These are phyloP conservation scores for Colletotrichum cereale DNA, from an alignment of 2,329 filamentous ascomycete genomes.

Conservation along the genomic window DNA sequence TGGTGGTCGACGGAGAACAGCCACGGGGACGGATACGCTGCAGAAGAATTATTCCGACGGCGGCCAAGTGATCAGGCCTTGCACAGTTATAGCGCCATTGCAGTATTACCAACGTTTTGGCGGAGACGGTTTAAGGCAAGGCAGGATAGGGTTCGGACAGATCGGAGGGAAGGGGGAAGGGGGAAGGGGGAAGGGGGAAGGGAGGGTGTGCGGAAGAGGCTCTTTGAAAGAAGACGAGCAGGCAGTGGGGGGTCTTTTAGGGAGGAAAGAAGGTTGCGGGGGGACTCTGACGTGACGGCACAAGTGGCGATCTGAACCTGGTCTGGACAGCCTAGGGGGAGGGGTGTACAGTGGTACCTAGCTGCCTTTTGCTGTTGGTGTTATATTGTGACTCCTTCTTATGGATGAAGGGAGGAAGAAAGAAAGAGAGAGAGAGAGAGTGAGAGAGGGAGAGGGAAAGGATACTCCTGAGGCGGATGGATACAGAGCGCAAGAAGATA, in stretches of 20 bases:
- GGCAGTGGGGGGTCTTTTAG: conserved; percentile 39
- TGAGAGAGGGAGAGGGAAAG: not conserved
- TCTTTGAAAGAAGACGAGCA: conserved; percentile 32
- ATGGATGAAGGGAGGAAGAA: not conserved
- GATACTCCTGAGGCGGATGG: not conserved
- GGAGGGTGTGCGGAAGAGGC: conserved; percentile 38
- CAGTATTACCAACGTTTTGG: conserved; percentile 17
- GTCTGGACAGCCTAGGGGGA: not conserved
- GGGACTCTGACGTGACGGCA: conserved; percentile 39
- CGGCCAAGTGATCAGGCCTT: conserved; percentile 39
- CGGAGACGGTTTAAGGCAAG: conserved; percentile 17
- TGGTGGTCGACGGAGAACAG: not conserved
- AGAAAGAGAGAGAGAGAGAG: not conserved
- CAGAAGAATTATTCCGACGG: conserved; percentile 32
- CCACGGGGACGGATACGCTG: conserved; percentile 27
- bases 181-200: conserved; percentile 34
- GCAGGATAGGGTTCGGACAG: conserved; percentile 36
- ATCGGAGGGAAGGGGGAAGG: conserved; percentile 32
- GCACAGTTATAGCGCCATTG: conserved; percentile 36
- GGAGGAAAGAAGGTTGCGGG: conserved; percentile 40
- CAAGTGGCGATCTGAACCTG: conserved; percentile 39
- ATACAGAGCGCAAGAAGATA: not conserved
- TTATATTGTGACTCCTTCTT: conserved; percentile 12
- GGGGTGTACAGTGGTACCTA: not conserved
- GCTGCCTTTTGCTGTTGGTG: not conserved